Evolutionary conservation across 140 eudicot genomes (phyloP).

Genomic region (Cichorium intybus): DNA sequence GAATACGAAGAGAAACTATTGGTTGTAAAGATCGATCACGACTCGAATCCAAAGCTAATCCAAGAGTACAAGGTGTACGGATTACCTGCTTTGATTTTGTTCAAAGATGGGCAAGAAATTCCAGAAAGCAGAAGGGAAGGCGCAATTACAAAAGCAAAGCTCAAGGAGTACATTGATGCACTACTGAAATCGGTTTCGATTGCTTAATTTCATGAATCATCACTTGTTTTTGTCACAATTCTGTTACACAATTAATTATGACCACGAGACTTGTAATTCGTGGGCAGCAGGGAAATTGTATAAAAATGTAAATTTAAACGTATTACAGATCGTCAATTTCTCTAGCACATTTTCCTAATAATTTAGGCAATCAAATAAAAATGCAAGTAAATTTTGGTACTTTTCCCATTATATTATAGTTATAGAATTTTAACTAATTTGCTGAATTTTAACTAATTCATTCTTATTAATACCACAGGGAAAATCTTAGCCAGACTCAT

Average conservation of each 20-base stretch:
- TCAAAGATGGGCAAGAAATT: constrained; percentile 67
- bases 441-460: neutral
- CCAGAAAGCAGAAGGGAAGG: constrained; percentile 38
- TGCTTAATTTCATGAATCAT: no score
- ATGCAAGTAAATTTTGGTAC: constrained; percentile 1
- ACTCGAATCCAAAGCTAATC: constrained; percentile 61
- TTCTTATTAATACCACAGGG: no score
- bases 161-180: no score
- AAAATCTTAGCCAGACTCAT: no score
- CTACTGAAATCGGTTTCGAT: no score
- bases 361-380: neutral
- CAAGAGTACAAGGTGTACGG: constrained; percentile 82
- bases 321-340: constrained; percentile 5
- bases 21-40: constrained; percentile 82
- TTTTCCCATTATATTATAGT: no score
- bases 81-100: constrained; percentile 70
- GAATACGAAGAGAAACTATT: constrained; percentile 60
- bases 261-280: no score
- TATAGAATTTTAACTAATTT: neutral
- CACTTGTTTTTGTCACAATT: neutral
- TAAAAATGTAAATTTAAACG: constrained; percentile 8
- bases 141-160: no score
- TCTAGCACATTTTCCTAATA: constrained; percentile 9
- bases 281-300: constrained; percentile 27
- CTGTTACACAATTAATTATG: no score